Percentiles rank a stretch among this genome's conserved stretches.
Evolutionary conservation across 441 rosid genomes (phyloP).

Genomic region (Pelargonium cotyledonis): DNA sequence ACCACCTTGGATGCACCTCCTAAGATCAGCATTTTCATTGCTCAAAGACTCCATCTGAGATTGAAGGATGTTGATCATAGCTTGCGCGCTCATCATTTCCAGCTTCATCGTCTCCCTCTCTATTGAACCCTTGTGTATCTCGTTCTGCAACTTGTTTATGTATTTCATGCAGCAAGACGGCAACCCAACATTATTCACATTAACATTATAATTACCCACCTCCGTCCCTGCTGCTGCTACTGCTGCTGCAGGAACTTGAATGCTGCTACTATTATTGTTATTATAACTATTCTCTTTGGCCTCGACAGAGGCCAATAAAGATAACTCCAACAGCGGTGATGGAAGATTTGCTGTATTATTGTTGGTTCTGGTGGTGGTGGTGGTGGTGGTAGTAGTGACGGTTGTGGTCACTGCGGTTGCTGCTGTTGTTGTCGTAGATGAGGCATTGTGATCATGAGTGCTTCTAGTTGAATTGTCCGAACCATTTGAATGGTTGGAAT

Average conservation of each 20-base stretch:
- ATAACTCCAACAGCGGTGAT: conserved; percentile 69
- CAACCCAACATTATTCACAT: conserved; percentile 21
- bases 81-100: conserved; percentile 73
- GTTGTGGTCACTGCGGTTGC: conserved; percentile 23
- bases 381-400: conserved; percentile 47
- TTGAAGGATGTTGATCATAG: conserved; percentile 74
- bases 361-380: conserved; percentile 15
- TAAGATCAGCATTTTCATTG: conserved; percentile 69
- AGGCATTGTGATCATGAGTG: conserved; percentile 37
- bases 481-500: conserved; percentile 34
- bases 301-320: conserved; percentile 55
- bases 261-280: background rate
- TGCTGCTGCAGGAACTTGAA: conserved; percentile 18
- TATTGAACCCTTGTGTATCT: conserved; percentile 59
- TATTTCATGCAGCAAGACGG: conserved; percentile 47
- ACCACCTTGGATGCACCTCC: conserved; percentile 25
- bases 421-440: conserved; percentile 64
- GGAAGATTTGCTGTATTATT: conserved; percentile 27
- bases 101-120: conserved; percentile 72
- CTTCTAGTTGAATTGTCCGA: conserved; percentile 54
- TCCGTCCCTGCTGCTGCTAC: conserved; percentile 21
- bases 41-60: conserved; percentile 51
- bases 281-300: conserved; percentile 24
- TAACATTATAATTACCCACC: too few species aligned
- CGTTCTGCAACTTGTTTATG: conserved; percentile 53